Evolutionary conservation across 257 asterid genomes (phyloP).

Genomic region (Eustoma russellianum): DNA sequence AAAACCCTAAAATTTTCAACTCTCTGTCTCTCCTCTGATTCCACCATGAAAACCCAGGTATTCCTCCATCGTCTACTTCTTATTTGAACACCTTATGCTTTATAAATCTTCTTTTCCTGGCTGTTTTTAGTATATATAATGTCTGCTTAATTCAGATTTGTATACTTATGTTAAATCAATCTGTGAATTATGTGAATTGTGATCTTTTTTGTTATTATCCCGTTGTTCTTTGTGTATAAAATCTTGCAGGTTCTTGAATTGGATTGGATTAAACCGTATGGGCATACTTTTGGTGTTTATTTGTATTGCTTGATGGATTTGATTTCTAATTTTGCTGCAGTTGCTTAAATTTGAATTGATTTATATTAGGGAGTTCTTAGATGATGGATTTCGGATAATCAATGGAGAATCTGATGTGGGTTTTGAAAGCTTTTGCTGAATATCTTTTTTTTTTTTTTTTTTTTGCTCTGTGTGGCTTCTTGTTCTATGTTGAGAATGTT

Average conservation of each 20-base stretch:
- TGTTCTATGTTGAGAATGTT: constrained; percentile 20
- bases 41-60: constrained; percentile 35
- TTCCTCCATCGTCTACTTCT: constrained; percentile 15
- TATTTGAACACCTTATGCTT: constrained; percentile 16
- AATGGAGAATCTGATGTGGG: constrained; percentile 18
- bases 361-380: constrained; percentile 6
- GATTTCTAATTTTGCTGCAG: constrained; percentile 12
- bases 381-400: constrained; percentile 20
- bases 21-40: constrained; percentile 14
- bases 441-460: constrained; percentile 7
- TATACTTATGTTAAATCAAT: constrained; percentile 19
- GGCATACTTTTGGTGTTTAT: constrained; percentile 2
- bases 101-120: constrained; percentile 3
- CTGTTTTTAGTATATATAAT: neutral
- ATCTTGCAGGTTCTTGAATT: constrained; percentile 2
- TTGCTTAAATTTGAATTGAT: constrained; percentile 15
- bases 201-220: constrained; percentile 7
- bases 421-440: constrained; percentile 11
- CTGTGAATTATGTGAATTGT: constrained; percentile 21
- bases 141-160: constrained; percentile 25
- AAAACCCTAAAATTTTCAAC: constrained; percentile 51
- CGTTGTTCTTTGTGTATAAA: neutral
- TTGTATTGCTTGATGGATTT: constrained; percentile 9
- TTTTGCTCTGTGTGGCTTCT: constrained; percentile 9
- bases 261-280: constrained; percentile 7